Conservation (phyloP, 2,329 filamentous ascomycete species). For the Colletotrichum sp. region DNA sequence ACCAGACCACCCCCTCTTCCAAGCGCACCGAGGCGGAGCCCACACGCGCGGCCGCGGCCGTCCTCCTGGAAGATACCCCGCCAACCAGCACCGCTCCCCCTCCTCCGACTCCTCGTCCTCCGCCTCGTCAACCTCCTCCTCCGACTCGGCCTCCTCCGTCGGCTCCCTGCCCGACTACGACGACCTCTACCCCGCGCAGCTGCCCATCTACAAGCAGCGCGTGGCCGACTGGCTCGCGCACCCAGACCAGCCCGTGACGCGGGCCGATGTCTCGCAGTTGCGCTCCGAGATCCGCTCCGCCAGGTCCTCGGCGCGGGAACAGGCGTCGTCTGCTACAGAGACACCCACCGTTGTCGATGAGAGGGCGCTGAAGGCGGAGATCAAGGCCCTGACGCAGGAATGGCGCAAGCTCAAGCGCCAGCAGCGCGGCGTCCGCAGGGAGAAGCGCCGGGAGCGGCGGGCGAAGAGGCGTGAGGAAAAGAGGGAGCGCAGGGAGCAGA, state of each 20-base stretch:
- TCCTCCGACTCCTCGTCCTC: constrained; percentile 42
- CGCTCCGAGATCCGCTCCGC: background rate
- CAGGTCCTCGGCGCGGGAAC: background rate
- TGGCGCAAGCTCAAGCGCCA: constrained; percentile 43
- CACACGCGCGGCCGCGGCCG: constrained; percentile 12
- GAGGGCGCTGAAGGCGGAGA: constrained; percentile 43
- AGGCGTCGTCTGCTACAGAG: background rate
- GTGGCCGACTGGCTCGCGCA: constrained; percentile 55
- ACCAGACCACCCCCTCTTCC: constrained; percentile 15
- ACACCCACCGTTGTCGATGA: constrained; percentile 29
- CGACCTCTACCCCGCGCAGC: constrained; percentile 51
- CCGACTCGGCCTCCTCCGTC: constrained; percentile 43
- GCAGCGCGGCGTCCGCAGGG: constrained; percentile 33
- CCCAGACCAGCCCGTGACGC: constrained; percentile 55
- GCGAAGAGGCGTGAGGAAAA: constrained; percentile 33
- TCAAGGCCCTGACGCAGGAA: constrained; percentile 47
- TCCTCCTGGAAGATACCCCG: constrained; percentile 1
- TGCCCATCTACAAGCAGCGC: constrained; percentile 49
- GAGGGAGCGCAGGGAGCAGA: constrained; percentile 34
- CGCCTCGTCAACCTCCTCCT: constrained; percentile 37
- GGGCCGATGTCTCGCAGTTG: constrained; percentile 40
- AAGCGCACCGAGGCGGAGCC: constrained; percentile 1
- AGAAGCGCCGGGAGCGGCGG: constrained; percentile 34
- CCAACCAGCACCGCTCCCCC: constrained; percentile 28
- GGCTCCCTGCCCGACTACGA: constrained; percentile 61